These are phyloP conservation scores for Nothophoma quercina DNA, from an alignment of 2,329 filamentous ascomycete species.

Conservation along the genomic window DNA sequence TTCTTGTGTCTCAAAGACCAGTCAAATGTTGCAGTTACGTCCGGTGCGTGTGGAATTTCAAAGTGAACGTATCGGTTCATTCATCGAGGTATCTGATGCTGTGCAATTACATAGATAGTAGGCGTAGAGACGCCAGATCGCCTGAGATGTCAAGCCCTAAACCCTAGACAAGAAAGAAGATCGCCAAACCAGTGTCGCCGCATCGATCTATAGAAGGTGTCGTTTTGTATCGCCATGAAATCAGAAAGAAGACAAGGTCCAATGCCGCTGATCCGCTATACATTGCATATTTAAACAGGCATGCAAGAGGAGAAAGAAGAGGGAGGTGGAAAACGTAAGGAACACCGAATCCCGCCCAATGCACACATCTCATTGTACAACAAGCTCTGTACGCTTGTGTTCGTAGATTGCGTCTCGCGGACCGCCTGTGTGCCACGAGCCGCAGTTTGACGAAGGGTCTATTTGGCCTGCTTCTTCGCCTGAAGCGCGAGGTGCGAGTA, in stretches of 20 bases:
- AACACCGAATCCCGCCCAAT: conserved; percentile 12
- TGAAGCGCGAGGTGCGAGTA: conserved; percentile 54
- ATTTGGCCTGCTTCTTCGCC: conserved; percentile 44
- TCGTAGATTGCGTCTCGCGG: conserved; percentile 1
- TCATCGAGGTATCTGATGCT: conserved; percentile 4
- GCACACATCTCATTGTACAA: conserved; percentile 17
- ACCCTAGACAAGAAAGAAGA: conserved; percentile 4
- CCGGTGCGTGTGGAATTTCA: no score
- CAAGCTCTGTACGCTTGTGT: conserved; percentile 11
- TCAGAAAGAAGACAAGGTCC: not conserved
- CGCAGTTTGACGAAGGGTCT: conserved; percentile 13
- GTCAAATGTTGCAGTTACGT: no score
- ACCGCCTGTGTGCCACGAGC: conserved; percentile 2
- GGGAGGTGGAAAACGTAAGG: not conserved
- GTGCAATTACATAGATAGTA: conserved; percentile 11
- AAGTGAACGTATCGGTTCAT: not conserved
- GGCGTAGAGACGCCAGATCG: conserved; percentile 6
- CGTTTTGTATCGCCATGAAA: conserved; percentile 14
- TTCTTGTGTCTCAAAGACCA: no score
- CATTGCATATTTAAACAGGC: conserved; percentile 20
- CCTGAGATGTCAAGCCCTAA: conserved; percentile 7
- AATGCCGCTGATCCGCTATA: conserved; percentile 16
- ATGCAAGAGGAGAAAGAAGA: conserved; percentile 1
- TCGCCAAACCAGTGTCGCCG: conserved; percentile 7
- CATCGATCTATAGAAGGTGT: conserved; percentile 16